Evolutionary conservation across 805 yeast species (phyloP).

Genomic region (Kluyveromyces lactis): DNA sequence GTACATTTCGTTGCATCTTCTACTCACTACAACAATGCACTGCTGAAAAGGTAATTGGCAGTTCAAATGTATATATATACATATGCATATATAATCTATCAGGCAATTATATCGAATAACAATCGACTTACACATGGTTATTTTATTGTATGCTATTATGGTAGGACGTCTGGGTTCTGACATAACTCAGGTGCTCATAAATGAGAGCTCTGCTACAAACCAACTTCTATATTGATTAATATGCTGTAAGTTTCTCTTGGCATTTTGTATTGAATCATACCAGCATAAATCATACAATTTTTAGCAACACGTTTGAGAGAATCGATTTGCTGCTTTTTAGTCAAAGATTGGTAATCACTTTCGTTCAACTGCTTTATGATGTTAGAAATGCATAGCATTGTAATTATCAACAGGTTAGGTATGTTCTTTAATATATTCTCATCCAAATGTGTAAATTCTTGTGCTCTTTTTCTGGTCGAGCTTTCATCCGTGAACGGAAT

Average conservation of each 20-base stretch:
- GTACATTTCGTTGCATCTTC: neutral
- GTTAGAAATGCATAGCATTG: conserved; percentile 69
- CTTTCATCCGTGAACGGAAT: conserved; percentile 56
- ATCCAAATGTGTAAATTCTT: conserved; percentile 55
- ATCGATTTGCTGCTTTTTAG: conserved; percentile 45
- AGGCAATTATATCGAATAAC: too few relatives aligned
- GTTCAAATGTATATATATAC: too few relatives aligned
- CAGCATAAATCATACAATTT: conserved; percentile 91
- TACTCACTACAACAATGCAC: too few relatives aligned
- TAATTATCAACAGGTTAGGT: conserved; percentile 70
- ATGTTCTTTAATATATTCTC: conserved; percentile 70
- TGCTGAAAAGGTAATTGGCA: too few relatives aligned
- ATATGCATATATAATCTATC: too few relatives aligned
- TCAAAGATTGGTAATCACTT: conserved; percentile 35
- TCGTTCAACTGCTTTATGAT: conserved; percentile 36
- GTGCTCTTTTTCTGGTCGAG: conserved; percentile 58
- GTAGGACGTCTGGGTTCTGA: too few relatives aligned
- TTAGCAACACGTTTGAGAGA: conserved; percentile 59
- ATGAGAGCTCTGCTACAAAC: too few relatives aligned
- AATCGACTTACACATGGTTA: too few relatives aligned
- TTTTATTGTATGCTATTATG: too few relatives aligned
- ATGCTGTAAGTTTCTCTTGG: conserved; percentile 73
- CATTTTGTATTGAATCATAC: conserved; percentile 89
- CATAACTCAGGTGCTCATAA: too few relatives aligned
- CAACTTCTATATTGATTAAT: conserved; percentile 53